A percentile compares a stretch with the other conserved stretches of the same genome.
phyloP scores from a whole-genome alignment of 2,329 filamentous ascomycete species.

The Fusarium denticulatum region DNA sequence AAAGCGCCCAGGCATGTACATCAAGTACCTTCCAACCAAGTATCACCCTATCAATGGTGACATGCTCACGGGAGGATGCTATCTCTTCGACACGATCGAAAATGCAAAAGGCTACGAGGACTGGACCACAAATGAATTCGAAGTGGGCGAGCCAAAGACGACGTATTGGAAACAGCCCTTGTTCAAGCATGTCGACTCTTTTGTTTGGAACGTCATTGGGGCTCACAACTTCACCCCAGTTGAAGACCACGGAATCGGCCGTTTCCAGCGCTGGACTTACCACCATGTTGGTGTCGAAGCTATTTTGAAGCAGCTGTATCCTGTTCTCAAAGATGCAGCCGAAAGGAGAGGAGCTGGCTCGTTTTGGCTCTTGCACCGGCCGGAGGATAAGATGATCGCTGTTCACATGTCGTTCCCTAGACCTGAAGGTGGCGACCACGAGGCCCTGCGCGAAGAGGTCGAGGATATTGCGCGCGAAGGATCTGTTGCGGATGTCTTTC shows the following conservation, averaged over 20 bases:
- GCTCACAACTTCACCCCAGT: constrained; percentile 30
- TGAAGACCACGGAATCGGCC: constrained; percentile 15
- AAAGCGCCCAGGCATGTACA: constrained; percentile 30
- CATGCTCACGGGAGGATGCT: constrained; percentile 27
- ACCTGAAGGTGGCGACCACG: background rate
- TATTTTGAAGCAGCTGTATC: constrained; percentile 32
- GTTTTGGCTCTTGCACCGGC: constrained; percentile 32
- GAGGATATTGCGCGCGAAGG: background rate
- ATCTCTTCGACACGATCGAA: constrained; percentile 27
- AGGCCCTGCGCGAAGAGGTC: background rate
- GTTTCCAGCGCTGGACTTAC: constrained; percentile 36
- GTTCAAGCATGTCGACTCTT: constrained; percentile 24
- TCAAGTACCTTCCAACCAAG: constrained; percentile 29
- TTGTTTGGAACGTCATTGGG: constrained; percentile 30
- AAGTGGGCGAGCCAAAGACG: constrained; percentile 33
- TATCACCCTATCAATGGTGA: constrained; percentile 31
- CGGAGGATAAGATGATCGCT: constrained; percentile 23
- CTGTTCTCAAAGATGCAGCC: constrained; percentile 25
- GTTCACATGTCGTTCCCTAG: constrained; percentile 30
- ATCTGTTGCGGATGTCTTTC: constrained; percentile 14
- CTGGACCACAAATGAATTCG: constrained; percentile 38
- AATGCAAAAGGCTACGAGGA: constrained; percentile 19
- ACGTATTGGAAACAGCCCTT: constrained; percentile 36
- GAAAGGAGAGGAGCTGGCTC: constrained; percentile 19
- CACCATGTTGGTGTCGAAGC: constrained; percentile 7